Conservation (phyloP, 768 basidiomycete species). For the Saitozyma podzolica region DNA sequence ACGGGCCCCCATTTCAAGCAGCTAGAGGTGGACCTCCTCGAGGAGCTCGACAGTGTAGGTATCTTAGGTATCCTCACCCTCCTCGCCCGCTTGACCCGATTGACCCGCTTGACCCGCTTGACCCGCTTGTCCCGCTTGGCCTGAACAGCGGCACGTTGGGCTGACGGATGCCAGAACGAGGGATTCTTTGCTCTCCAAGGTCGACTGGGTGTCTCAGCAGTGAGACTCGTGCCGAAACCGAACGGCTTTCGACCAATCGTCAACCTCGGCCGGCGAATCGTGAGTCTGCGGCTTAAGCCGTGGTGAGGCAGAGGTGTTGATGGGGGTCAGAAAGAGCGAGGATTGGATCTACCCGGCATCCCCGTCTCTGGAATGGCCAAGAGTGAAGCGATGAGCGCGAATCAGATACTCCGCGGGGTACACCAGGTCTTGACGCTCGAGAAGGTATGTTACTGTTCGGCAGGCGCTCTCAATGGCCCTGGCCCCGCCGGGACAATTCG, state of each 20-base stretch:
- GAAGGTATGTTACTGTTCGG: conserved; percentile 59
- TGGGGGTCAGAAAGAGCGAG: not conserved
- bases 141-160: not conserved
- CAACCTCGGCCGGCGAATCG: conserved; percentile 61
- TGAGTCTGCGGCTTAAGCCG: conserved; percentile 11
- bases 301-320: not conserved
- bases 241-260: conserved; percentile 93
- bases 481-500: no score
- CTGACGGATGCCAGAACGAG: conserved; percentile 20
- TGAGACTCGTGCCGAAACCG: conserved; percentile 85
- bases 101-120: not conserved
- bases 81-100: not conserved
- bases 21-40: conserved; percentile 70
- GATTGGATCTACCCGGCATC: not conserved
- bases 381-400: conserved; percentile 62
- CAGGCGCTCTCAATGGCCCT: no score
- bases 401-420: conserved; percentile 76
- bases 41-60: conserved; percentile 67
- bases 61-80: not conserved
- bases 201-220: conserved; percentile 40
- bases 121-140: not conserved
- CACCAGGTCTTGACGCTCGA: conserved; percentile 88
- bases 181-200: conserved; percentile 29
- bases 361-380: conserved; percentile 3
- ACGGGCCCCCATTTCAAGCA: conserved; percentile 77